Percentiles rank a stretch among this genome's conserved stretches.
Conservation (phyloP, 768 basidiomycete species). For the Phylloporus sp. region DNA sequence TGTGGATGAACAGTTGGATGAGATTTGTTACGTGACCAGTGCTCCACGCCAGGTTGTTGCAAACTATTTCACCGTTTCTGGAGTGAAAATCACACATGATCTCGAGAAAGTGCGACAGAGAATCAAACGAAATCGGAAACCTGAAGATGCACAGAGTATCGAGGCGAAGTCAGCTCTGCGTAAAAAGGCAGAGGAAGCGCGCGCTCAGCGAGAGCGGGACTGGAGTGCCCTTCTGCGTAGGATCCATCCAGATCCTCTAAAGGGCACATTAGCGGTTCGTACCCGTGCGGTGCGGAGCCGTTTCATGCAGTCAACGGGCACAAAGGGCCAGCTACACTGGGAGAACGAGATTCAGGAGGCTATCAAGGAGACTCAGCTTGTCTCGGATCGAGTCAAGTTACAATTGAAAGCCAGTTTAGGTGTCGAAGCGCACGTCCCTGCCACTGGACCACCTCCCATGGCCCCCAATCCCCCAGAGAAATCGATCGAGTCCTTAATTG, state of each 20-base stretch:
- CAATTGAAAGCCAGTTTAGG: constrained; percentile 22
- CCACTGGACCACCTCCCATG: constrained; percentile 34
- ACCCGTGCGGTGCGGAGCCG: constrained; percentile 52
- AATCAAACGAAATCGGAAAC: constrained; percentile 29
- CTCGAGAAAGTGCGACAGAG: constrained; percentile 41
- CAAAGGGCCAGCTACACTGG: constrained; percentile 54
- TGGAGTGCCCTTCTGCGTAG: constrained; percentile 58
- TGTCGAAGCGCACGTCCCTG: constrained; percentile 1
- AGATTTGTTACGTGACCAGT: constrained; percentile 39
- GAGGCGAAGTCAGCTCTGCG: constrained; percentile 52
- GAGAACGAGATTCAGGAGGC: constrained; percentile 56
- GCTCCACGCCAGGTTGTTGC: constrained; percentile 50
- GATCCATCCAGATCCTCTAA: constrained; percentile 52
- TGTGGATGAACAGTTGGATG: constrained; percentile 37
- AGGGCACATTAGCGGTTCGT: constrained; percentile 45
- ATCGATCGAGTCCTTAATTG: constrained; percentile 48
- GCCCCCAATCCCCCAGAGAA: constrained; percentile 47
- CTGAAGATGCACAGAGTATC: constrained; percentile 31
- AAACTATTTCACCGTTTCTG: constrained; percentile 41
- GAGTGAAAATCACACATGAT: constrained; percentile 38
- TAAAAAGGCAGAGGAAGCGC: constrained; percentile 63
- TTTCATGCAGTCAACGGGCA: constrained; percentile 57
- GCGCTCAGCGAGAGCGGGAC: constrained; percentile 53
- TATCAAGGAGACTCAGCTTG: constrained; percentile 52
- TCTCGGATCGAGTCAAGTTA: constrained; percentile 42